A percentile compares a stretch with the other conserved stretches of the same genome.
Conservation (phyloP, 371 early-diverging fungal species). For the Mucor velutinosus region DNA sequence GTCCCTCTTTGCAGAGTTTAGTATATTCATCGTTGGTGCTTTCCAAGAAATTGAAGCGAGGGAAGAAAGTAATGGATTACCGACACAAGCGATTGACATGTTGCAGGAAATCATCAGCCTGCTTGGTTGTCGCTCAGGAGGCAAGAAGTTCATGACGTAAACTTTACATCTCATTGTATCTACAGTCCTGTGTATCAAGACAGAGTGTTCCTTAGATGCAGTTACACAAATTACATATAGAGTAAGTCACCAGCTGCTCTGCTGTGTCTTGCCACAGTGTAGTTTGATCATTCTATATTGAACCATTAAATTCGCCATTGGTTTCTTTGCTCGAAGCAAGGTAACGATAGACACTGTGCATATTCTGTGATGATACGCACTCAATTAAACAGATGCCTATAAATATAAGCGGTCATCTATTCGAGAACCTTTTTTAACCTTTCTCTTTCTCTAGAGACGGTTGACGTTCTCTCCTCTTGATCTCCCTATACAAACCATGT, state of each 20-base stretch:
- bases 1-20: neutral
- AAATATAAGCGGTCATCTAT: neutral
- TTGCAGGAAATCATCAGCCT: neutral
- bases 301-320: neutral
- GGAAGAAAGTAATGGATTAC: neutral
- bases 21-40: neutral
- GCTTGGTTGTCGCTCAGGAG: neutral
- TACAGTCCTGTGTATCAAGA: no score
- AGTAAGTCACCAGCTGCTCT: neutral
- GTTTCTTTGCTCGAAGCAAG: neutral
- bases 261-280: neutral
- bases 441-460: neutral
- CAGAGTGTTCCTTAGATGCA: neutral
- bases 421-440: neutral
- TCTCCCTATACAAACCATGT: neutral
- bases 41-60: neutral
- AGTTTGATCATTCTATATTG: neutral
- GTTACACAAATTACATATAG: conserved; percentile 1
- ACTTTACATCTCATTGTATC: neutral
- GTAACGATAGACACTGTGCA: neutral
- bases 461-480: neutral
- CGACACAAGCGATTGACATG: neutral
- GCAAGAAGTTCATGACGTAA: neutral
- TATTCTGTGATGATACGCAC: neutral
- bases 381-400: neutral